Base-by-base conservation (phyloP, 2,329 filamentous ascomycete species). In the Aspergillus piperis region DNA sequence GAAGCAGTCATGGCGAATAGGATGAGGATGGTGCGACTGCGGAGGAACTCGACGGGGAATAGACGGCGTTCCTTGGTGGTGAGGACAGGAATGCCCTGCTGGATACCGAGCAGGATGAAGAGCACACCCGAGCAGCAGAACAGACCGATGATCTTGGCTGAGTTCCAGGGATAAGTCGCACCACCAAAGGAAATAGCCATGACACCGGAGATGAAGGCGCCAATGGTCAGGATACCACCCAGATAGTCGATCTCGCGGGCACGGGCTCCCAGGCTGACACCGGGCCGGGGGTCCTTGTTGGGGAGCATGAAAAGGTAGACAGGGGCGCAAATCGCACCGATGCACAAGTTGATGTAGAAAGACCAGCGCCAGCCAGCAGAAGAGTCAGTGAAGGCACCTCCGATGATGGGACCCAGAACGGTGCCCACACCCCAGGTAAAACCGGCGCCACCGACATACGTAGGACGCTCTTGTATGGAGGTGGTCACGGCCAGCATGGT, bases 311-410 rank as follows among this genome's bases (percentile, higher is more conserved):
- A 79, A 27, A 85, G 23, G 23, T 80, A 77, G 25, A 79, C 73
- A 0, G 82, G 79, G 3, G 77, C 69, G 30, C 75, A 73, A 7
- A 77, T 66, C 11, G 73, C 83, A 0, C 82, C 77, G 50, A 82
- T 71, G 38, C 76, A 69, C 0, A 87, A 74, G 64, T 87, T 87
- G 73, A 87, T 81, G 65, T 88, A 88, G 65, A 84, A 83, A 0
- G 75, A 77, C 75, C 73, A 77, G 41, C 71, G 67, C 75, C 74
- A 77, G 7, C 42, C 48, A 3, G 61, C 64, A 11, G 63, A 58
- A 25, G 55, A 62, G 11, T 64, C 62, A 1, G 58, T 55, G 13
- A 68, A 67, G 10, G 58, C 64, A 10, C 65, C 63, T 1, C 66
- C 63, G 5, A 68, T 48, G 19, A 67, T 65, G 0, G 76, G 78